Evolutionary conservation across 805 yeast species (phyloP).

Genomic region (Barnettozyma pratensis): DNA sequence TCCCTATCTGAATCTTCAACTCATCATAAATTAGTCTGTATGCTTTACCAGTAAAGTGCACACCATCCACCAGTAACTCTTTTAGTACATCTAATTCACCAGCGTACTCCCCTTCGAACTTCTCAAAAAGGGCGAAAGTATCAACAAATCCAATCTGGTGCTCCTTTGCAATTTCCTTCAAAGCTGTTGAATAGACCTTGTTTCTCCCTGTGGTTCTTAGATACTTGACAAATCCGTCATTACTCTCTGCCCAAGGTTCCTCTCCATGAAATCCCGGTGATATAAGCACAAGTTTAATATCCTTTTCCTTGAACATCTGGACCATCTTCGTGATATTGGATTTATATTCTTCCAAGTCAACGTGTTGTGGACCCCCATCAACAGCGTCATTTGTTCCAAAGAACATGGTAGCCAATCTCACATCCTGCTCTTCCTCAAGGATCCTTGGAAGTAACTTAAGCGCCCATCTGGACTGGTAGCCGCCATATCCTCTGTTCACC

Average conservation of each 20-base stretch:
- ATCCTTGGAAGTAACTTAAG: slow-evolving; percentile 43
- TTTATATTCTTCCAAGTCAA: slow-evolving; percentile 44
- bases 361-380: slow-evolving; percentile 39
- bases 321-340: slow-evolving; percentile 44
- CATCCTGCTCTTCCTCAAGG: slow-evolving; percentile 42
- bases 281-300: slow-evolving; percentile 50
- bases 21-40: slow-evolving; percentile 46
- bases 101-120: slow-evolving; percentile 14
- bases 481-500: slow-evolving; percentile 69
- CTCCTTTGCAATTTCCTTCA: slow-evolving; percentile 39
- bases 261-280: slow-evolving; percentile 58
- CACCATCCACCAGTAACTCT: slow-evolving; percentile 45
- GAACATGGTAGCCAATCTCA: slow-evolving; percentile 50
- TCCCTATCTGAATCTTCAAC: slow-evolving; percentile 33
- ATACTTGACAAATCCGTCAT: slow-evolving; percentile 28
- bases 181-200: slow-evolving; percentile 45
- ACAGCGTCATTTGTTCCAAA: slow-evolving; percentile 81
- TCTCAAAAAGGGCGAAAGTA: slow-evolving; percentile 40
- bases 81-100: slow-evolving; percentile 31
- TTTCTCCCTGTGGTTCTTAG: slow-evolving; percentile 43
- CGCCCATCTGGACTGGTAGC: slow-evolving; percentile 68
- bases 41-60: slow-evolving; percentile 54
- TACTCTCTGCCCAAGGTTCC: slow-evolving; percentile 33
- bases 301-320: slow-evolving; percentile 32
- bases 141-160: slow-evolving; percentile 55